Base-by-base conservation (phyloP, 2,329 filamentous ascomycete genomes). In the Aspergillus chevalieri region DNA sequence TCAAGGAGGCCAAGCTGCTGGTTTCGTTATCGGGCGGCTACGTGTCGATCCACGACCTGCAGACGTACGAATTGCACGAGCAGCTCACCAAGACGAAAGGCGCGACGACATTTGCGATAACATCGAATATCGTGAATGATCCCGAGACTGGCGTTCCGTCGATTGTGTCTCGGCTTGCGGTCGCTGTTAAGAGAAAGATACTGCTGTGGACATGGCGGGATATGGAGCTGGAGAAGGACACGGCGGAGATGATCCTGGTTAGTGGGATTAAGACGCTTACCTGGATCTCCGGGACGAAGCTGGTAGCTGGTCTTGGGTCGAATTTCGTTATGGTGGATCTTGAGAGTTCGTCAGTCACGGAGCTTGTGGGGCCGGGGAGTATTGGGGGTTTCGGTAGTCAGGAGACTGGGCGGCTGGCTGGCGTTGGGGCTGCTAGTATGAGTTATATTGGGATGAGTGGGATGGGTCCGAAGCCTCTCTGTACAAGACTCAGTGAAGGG, bases 131-230 rank as follows among this genome's bases (percentile, higher is more conserved):
- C 48, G 86, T 95, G 58, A 92, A 93, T 67, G 93, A 98, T 68
- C 74, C 84, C 5, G 82, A 83, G 45, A 95, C 89, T 0, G 87
- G 87, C 21, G 91, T 98, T 45, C 91, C 90, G 1, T 89, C 92
- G 58, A 94, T 98, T 49, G 91, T 97, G 56, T 95, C 89, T 48
- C 80, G 90, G 34, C 75, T 98, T 46, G 93, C 90, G 6, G 92
- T 98, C 9, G 90, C 90, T 4, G 89, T 96, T 30, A 97, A 97
- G 77, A 79, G 93, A 63, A 87, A 88, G 61, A 77, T 98, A 47
- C 69, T 97, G 52, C 72, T 96, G 48, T 98, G 93, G 91, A 88
- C 85, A 62, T 98, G 94, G 93, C 87, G 93, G 61, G 91, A 95
- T 66, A 93, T 90, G 75, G 93, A 97, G 73, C 78, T 96, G 39